Evolutionary conservation across 257 asterid genomes (phyloP), one percentile per base, ranked within the genome.

Genomic region (Agastache rugosa): DNA sequence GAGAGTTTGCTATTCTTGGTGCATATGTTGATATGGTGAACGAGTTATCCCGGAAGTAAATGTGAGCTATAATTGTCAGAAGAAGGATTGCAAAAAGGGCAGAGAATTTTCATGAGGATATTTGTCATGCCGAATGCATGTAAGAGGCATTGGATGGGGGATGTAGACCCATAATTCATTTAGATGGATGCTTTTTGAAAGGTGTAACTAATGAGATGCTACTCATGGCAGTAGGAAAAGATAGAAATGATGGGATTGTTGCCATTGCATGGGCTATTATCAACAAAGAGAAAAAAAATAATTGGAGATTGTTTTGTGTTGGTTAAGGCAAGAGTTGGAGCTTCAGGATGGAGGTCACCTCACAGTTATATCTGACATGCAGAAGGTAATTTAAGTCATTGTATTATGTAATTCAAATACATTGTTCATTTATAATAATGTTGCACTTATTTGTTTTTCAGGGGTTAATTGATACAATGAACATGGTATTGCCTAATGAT

Each of bases 231-330:
- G 56, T 50, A 5, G 56, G 56, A 50, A n/a, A 4, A 48, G 55
- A 48, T 48, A 23, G 10, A 48, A 16, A 16, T 48, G 56, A 48
- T 6, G 7, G 4, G 1, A 16, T 48, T 15, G 55, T 48, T 16
- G 23, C 22, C 0, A 48, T 48, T 48, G 55, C 55, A 48, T 48
- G 20, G 55, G 22, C 22, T 12, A 3, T 48, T 6, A 11, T 50
- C 1, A 17, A n/a, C 56, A 50, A 50, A 15, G 56, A 61, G 67
- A 61, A 15, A 14, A 61, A 61, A 4, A 5, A 0, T 0, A 61
- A 61, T n/a, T 61, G 67, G 67, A 61, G 67, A 31, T 61, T 45
- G 67, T 61, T 61, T 61, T 61, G 15, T 61, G 25, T 63, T 34
- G 68, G 68, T 14, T 63, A 2, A 16, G n/a, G 4, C 68, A 63